phyloP scores from a whole-genome alignment of 2,329 filamentous ascomycete genomes.

The Exophiala calicioides region DNA sequence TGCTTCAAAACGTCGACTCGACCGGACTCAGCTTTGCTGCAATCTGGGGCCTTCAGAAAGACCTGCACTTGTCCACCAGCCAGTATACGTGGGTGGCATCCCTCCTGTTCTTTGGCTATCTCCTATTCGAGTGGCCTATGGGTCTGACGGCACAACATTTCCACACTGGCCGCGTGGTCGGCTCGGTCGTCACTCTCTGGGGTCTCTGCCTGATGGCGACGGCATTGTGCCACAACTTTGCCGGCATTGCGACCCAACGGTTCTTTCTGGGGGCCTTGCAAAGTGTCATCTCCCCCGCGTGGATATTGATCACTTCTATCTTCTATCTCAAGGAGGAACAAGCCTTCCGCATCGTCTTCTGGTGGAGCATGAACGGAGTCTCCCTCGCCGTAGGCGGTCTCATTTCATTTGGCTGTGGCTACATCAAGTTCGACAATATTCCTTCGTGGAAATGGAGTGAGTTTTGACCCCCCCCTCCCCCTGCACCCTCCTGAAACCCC shows the following conservation, averaged over 20 bases:
- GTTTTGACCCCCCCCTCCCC: no score
- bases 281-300: no score
- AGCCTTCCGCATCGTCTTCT: no score
- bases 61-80: conserved; percentile 41
- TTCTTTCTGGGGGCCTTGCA: conserved; percentile 10
- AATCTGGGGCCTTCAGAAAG: conserved; percentile 48
- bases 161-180: conserved; percentile 50
- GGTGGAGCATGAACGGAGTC: no score
- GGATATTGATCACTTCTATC: no score
- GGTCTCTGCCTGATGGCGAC: conserved; percentile 1
- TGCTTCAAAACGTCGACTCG: no score
- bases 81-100: conserved; percentile 51
- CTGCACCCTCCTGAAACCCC: no score
- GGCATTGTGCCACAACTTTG: conserved; percentile 6
- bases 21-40: no score
- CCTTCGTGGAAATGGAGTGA: conserved; percentile 16
- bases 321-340: no score
- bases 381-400: no score
- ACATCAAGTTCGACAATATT: no score
- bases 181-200: conserved; percentile 32
- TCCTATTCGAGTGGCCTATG: conserved; percentile 53
- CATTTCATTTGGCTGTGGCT: no score
- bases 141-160: conserved; percentile 51
- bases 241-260: conserved; percentile 5
- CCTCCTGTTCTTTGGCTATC: conserved; percentile 52